phyloP scores from a whole-genome alignment of 2,329 filamentous ascomycete species.

The Conoideocrella luteorostrata region DNA sequence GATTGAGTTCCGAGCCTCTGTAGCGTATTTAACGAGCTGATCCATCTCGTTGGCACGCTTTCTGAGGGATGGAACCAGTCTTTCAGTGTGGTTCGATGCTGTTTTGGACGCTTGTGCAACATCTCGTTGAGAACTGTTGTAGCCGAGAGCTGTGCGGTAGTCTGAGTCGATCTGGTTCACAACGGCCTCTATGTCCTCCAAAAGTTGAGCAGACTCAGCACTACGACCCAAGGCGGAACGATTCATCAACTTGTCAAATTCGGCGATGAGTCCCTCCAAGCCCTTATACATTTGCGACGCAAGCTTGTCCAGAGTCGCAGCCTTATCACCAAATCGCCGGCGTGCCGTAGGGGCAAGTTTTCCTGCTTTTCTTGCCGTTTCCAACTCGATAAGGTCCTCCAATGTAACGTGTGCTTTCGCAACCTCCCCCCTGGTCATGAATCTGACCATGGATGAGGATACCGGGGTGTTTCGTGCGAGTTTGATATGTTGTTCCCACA shows the following conservation, averaged over 20 bases:
- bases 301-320: constrained; percentile 54
- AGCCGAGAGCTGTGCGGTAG: constrained; percentile 67
- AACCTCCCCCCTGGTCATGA: constrained; percentile 49
- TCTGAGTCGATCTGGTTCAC: constrained; percentile 83
- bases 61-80: constrained; percentile 51
- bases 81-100: constrained; percentile 57
- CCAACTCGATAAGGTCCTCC: constrained; percentile 69
- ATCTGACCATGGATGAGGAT: constrained; percentile 57
- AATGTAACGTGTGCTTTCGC: constrained; percentile 51
- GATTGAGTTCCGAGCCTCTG: constrained; percentile 61
- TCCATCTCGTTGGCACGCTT: constrained; percentile 55
- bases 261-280: constrained; percentile 54
- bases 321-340: constrained; percentile 52
- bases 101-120: constrained; percentile 57
- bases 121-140: constrained; percentile 57
- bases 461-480: constrained; percentile 59
- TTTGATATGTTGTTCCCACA: constrained; percentile 63
- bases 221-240: constrained; percentile 51
- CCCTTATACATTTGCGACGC: constrained; percentile 54
- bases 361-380: constrained; percentile 66
- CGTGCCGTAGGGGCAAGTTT: constrained; percentile 53
- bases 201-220: constrained; percentile 60
- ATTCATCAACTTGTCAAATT: constrained; percentile 53
- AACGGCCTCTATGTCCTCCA: constrained; percentile 81
- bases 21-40: constrained; percentile 51